Evolutionary conservation across 2,329 filamentous ascomycete genomes (phyloP).

Genomic region (Dactylella cylindrospora): DNA sequence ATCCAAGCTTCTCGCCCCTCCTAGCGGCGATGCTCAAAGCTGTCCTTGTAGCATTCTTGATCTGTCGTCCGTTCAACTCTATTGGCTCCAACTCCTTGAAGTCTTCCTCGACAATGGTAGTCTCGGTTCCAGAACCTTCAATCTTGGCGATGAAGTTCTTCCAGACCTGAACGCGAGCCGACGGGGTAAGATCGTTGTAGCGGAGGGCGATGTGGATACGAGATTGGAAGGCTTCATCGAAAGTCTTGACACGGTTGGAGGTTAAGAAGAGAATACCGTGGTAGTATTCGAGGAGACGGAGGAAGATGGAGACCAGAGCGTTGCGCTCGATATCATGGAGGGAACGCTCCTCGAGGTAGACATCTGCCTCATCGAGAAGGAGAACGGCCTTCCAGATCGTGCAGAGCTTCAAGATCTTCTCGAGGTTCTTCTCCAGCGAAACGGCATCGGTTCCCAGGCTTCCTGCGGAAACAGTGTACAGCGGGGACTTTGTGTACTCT

Average conservation of each 20-base stretch:
- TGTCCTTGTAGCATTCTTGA: constrained; percentile 52
- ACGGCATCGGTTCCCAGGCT: constrained; percentile 52
- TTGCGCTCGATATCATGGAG: constrained; percentile 83
- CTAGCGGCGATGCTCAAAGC: constrained; percentile 47
- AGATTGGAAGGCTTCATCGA: constrained; percentile 54
- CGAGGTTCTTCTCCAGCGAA: constrained; percentile 70
- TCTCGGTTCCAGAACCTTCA: constrained; percentile 24
- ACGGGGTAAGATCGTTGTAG: constrained; percentile 49
- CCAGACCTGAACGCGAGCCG: constrained; percentile 50
- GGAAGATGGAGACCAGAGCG: constrained; percentile 65
- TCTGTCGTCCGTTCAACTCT: constrained; percentile 51
- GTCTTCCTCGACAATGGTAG: constrained; percentile 32
- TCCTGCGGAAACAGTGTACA: constrained; percentile 56
- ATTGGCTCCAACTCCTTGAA: constrained; percentile 23
- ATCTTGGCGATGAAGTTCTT: constrained; percentile 47
- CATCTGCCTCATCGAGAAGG: constrained; percentile 80
- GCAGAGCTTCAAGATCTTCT: constrained; percentile 81
- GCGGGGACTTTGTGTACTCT: constrained; percentile 57
- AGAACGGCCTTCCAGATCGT: constrained; percentile 84
- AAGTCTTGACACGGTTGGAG: constrained; percentile 53
- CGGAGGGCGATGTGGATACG: constrained; percentile 52
- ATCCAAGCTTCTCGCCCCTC: constrained; percentile 45
- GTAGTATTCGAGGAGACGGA: constrained; percentile 55
- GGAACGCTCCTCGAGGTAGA: constrained; percentile 79
- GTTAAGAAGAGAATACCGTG: constrained; percentile 55